Evolutionary conservation across 2,329 filamentous ascomycete genomes (phyloP).

Genomic region (Bipolaris cookei): DNA sequence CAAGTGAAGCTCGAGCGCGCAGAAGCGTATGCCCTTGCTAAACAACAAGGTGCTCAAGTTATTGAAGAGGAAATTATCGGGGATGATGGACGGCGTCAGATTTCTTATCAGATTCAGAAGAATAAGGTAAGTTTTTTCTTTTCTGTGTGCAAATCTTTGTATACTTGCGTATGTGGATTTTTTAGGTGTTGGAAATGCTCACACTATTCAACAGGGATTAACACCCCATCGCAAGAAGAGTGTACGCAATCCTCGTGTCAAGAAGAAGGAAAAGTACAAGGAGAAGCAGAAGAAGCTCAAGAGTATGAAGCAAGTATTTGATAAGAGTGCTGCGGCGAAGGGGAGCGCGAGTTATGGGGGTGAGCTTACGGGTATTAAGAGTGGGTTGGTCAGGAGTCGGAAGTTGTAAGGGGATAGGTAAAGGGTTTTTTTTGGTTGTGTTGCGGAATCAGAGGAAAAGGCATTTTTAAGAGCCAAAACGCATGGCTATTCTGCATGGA

Average conservation of each 20-base stretch:
- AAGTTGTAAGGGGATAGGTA: slow-evolving; percentile 68
- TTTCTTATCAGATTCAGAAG: slow-evolving; percentile 93
- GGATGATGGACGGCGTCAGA: slow-evolving; percentile 86
- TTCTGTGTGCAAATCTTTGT: no score
- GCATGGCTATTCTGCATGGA: no score
- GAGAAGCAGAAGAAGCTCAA: slow-evolving; percentile 97
- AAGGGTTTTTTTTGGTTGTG: no score
- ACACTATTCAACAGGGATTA: slow-evolving; percentile 50
- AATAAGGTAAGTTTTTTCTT: slow-evolving; percentile 73
- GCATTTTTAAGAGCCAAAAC: neutral
- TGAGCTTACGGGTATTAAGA: slow-evolving; percentile 95
- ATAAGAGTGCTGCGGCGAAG: slow-evolving; percentile 73
- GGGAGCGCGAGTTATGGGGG: slow-evolving; percentile 71
- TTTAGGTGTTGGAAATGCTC: neutral
- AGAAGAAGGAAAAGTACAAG: slow-evolving; percentile 97
- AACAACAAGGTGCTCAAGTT: slow-evolving; percentile 65
- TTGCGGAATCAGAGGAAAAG: neutral
- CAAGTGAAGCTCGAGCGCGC: slow-evolving; percentile 74
- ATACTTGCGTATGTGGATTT: neutral
- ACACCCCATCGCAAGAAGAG: slow-evolving; percentile 92
- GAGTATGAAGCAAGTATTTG: slow-evolving; percentile 84
- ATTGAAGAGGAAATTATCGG: slow-evolving; percentile 73
- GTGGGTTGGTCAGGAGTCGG: slow-evolving; percentile 87
- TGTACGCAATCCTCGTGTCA: slow-evolving; percentile 90
- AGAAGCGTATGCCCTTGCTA: slow-evolving; percentile 62